These are phyloP conservation scores for Morella rubra DNA, from an alignment of 306 rosid species.

Conservation along the genomic window DNA sequence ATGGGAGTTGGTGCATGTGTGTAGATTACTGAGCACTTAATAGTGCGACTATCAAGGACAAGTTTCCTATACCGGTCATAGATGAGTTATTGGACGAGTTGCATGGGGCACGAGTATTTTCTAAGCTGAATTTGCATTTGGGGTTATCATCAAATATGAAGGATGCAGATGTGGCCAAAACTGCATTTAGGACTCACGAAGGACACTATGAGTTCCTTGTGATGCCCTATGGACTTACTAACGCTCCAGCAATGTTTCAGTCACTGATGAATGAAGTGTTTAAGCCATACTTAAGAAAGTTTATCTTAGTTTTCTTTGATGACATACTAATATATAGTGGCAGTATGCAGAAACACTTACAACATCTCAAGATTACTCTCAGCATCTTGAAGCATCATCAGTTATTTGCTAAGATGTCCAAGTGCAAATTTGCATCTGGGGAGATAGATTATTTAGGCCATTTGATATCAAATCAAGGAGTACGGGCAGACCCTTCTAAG, in stretches of 20 bases:
- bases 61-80: neutral
- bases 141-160: neutral
- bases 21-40: neutral
- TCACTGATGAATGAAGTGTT: neutral
- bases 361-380: neutral
- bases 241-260: neutral
- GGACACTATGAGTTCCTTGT: neutral
- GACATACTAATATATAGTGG: neutral
- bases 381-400: neutral
- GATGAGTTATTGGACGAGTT: neutral
- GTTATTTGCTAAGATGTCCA: neutral
- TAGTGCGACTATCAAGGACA: neutral
- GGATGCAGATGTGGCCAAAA: neutral
- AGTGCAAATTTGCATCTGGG: no score
- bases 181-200: neutral
- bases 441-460: neutral
- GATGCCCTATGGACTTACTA: neutral
- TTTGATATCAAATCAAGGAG: neutral
- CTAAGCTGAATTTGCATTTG: neutral
- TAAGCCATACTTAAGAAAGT: neutral
- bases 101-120: neutral
- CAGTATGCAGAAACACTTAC: no score
- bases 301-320: neutral
- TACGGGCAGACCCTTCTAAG: neutral
- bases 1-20: neutral